These are phyloP conservation scores for Centaurea solstitialis DNA, from an alignment of 129 eudicot genomes.

Conservation along the genomic window DNA sequence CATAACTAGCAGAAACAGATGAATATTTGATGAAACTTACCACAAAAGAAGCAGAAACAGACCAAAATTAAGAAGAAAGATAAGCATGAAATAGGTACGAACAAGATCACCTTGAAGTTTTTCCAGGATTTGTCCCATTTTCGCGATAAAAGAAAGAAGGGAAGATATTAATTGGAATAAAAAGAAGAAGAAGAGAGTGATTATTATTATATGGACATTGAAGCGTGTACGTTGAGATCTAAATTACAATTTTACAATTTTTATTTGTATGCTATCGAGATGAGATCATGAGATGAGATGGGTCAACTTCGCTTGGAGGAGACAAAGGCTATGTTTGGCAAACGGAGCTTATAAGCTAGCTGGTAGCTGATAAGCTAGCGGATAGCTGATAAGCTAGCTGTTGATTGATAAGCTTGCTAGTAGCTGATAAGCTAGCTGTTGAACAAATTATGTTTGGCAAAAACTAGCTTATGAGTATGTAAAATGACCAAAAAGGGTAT, in stretches of 20 bases:
- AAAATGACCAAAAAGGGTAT: no score
- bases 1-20: slow-evolving; percentile 8
- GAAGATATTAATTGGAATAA: neutral
- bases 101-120: slow-evolving; percentile 32
- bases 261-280: slow-evolving; percentile 4
- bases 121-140: slow-evolving; percentile 36
- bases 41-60: slow-evolving; percentile 4
- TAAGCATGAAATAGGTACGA: neutral
- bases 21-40: neutral
- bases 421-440: no score
- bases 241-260: neutral
- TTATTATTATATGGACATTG: slow-evolving; percentile 4
- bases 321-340: no score
- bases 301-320: slow-evolving; percentile 26
- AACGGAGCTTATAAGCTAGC: no score
- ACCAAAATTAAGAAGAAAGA: neutral
- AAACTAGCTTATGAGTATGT: no score
- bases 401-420: no score
- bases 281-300: neutral
- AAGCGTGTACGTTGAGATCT: slow-evolving; percentile 18
- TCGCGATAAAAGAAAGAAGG: neutral
- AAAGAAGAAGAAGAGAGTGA: neutral
- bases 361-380: no score
- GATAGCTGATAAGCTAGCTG: no score
- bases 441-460: no score